Conservation (phyloP, 208 protist species). For the Blastocrithidia nonstop region DNA sequence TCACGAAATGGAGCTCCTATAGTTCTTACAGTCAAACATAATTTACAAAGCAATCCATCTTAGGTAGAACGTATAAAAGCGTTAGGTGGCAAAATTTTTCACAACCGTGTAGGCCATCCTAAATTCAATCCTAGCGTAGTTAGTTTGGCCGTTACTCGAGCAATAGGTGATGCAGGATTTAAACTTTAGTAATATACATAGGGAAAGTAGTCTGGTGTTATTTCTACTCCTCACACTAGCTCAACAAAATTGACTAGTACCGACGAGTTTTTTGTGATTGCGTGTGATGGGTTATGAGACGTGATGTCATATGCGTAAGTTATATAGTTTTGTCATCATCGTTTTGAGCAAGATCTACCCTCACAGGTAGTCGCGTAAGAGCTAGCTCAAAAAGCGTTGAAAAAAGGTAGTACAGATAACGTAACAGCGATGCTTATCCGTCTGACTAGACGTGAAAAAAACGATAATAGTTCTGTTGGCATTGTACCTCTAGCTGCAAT, state of each 20-base stretch:
- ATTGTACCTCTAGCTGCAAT: too few relatives aligned
- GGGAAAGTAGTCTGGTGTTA: conserved; percentile 64
- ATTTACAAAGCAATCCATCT: conserved; percentile 39
- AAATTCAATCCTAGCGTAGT: conserved; percentile 79
- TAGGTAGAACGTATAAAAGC: conserved; percentile 76
- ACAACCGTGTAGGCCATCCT: conserved; percentile 87
- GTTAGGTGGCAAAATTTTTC: conserved; percentile 79
- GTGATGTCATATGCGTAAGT: conserved; percentile 86
- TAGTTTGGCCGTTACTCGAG: conserved; percentile 85
- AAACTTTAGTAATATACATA: conserved; percentile 75
- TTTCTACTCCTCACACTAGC: conserved; percentile 47
- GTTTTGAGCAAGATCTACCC: conserved; percentile 22
- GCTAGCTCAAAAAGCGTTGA: conserved; percentile 55
- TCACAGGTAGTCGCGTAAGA: conserved; percentile 43
- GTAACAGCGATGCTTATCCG: conserved; percentile 66
- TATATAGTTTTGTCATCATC: conserved; percentile 56
- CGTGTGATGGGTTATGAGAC: conserved; percentile 89
- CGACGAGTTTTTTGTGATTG: conserved; percentile 86
- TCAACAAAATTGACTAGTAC: conserved; percentile 48
- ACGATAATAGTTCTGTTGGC: conserved; percentile 5
- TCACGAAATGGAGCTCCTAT: conserved; percentile 48
- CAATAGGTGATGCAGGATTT: conserved; percentile 91
- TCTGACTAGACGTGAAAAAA: conserved; percentile 13
- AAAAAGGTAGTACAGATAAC: conserved; percentile 80
- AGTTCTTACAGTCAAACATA: conserved; percentile 76